Evolutionary conservation across 192 early-diverging fungal species (phyloP), one percentile per base, ranked within the genome.

Genomic region (Coemansia sp.): DNA sequence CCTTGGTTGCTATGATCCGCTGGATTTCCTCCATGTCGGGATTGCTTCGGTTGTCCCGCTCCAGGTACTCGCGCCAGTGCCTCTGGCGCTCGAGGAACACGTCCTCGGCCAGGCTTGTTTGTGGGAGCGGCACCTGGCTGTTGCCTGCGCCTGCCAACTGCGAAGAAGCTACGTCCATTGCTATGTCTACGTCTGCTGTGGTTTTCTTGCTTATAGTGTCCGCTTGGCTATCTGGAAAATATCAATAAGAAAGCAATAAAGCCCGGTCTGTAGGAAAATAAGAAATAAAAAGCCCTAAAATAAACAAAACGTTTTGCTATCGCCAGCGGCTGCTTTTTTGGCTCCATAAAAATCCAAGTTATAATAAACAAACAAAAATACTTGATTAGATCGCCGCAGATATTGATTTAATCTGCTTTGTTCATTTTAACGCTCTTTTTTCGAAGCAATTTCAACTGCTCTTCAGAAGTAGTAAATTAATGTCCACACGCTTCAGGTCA

Each of bases 31-130:
- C 64, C 22, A 73, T 58, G 25, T 82, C 79, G n/a, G 67, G 25
- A 51, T 82, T 82, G 11, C 63, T 64, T 30, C 70, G 48, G 76
- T 88, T 87, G 49, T 84, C 82, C 42, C 82, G 74, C 63, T 72
- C 70, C 17, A 84, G 69, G 52, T 72, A 84, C 67, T 84, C 82
- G 40, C 66, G 73, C 66, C 71, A 73, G 51, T 66, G 73, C 33
- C 71, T 64, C 71, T 82, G 69, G 22, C 79, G 73, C 73, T 76
- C 79, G 49, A 73, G 48, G 42, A 70, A 75, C 67, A 63, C 64
- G 65, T 82, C 79, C 61, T 82, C 79, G 0, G 71, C 70, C 7
- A 82, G 73, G 34, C 56, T 76, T 3, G 79, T 73, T 16, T 70
- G 69, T 14, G 73, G 67, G 14, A 82, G 67, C 18, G 73, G 64